Conservation (phyloP, 1,139 yeast genomes). For the Yamadazyma spencermartinsiae region DNA sequence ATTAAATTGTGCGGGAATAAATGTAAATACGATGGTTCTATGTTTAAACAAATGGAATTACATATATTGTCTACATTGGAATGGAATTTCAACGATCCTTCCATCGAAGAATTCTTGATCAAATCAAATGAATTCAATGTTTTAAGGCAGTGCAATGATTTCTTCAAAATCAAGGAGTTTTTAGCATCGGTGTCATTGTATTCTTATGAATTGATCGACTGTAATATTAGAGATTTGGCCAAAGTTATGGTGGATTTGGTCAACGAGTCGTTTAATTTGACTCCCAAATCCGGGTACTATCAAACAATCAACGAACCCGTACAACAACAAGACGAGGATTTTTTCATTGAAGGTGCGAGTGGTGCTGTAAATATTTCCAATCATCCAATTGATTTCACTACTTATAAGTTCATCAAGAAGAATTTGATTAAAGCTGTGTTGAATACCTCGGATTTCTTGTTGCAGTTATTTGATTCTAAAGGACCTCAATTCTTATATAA, state of each 20-base stretch:
- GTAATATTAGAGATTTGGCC: conserved; percentile 32
- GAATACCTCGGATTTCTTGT: conserved; percentile 34
- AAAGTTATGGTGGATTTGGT: conserved; percentile 38
- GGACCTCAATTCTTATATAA: conserved; percentile 38
- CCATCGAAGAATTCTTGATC: conserved; percentile 51
- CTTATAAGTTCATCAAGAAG: conserved; percentile 32
- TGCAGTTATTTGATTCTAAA: conserved; percentile 31
- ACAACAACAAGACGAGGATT: conserved; percentile 12
- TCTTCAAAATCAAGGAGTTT: conserved; percentile 40
- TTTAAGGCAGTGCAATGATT: conserved; percentile 24
- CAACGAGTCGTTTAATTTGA: conserved; percentile 29
- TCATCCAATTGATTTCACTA: conserved; percentile 20
- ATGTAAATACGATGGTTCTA: conserved; percentile 57
- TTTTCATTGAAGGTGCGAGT: conserved; percentile 11
- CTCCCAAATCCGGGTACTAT: conserved; percentile 21
- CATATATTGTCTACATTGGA: conserved; percentile 59
- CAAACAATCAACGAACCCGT: conserved; percentile 21
- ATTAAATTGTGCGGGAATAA: conserved; percentile 61
- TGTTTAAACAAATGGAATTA: conserved; percentile 57
- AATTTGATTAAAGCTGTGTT: conserved; percentile 32
- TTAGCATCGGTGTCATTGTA: conserved; percentile 39
- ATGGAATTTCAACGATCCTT: conserved; percentile 63
- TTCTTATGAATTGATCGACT: conserved; percentile 37
- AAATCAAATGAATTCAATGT: conserved; percentile 34
- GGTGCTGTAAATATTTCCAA: conserved; percentile 1